Evolutionary conservation across 495 filamentous ascomycete genomes (phyloP).

Genomic region (Chaetomium cochliodes): DNA sequence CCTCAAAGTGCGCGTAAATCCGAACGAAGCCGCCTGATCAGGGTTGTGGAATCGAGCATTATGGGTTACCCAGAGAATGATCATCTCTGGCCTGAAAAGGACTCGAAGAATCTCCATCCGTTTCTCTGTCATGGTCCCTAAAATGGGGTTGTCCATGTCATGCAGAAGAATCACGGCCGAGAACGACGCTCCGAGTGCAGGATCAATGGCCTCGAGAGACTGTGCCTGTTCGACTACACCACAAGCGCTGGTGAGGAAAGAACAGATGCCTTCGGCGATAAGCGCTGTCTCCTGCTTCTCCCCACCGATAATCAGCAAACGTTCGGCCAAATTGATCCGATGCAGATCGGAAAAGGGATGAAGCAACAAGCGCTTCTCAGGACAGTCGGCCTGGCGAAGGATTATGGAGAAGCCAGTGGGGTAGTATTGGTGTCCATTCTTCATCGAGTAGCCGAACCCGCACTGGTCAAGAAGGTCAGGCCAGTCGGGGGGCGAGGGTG

Average conservation of each 20-base stretch:
- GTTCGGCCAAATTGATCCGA: slow-evolving; percentile 17
- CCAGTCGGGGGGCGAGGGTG: slow-evolving; percentile 35
- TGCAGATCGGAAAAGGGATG: slow-evolving; percentile 10
- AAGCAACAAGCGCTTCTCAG: slow-evolving; percentile 22
- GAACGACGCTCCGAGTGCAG: slow-evolving; percentile 14
- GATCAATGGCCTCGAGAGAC: slow-evolving; percentile 29
- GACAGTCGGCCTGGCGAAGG: slow-evolving; percentile 38
- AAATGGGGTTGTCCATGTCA: slow-evolving; percentile 40
- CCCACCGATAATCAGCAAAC: slow-evolving; percentile 41
- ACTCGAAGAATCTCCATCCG: slow-evolving; percentile 34
- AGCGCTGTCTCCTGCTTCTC: slow-evolving; percentile 16
- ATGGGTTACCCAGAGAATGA: slow-evolving; percentile 42
- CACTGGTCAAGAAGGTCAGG: slow-evolving; percentile 37
- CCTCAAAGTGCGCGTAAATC: slow-evolving; percentile 43
- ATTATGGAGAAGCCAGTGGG: slow-evolving; percentile 35
- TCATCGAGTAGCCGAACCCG: slow-evolving; percentile 34
- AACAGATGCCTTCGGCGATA: slow-evolving; percentile 24
- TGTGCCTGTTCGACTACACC: slow-evolving; percentile 21
- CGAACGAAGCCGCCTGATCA: slow-evolving; percentile 42
- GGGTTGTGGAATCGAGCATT: slow-evolving; percentile 33
- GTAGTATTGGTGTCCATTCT: slow-evolving; percentile 34
- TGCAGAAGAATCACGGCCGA: slow-evolving; percentile 39
- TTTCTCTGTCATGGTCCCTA: slow-evolving; percentile 38
- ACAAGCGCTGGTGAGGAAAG: slow-evolving; percentile 27
- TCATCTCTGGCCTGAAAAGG: slow-evolving; percentile 41